Evolutionary conservation across 305 asterid genomes (phyloP), one percentile per base, ranked within the genome.

Genomic region (Salvia sclarea): DNA sequence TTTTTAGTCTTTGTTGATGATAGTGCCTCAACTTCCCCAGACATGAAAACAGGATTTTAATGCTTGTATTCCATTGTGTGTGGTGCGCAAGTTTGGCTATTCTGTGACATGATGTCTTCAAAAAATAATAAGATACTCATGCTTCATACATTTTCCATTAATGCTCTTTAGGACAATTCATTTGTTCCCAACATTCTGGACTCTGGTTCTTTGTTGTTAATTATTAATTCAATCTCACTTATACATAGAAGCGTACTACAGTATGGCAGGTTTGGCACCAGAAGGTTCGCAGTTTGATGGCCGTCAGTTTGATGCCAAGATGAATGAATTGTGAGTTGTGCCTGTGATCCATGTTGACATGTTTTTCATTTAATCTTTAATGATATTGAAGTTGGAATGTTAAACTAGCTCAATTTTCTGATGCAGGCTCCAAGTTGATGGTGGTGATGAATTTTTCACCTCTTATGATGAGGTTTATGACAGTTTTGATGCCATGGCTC

Each of bases 401-500:
- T 56, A 50, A 68, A 31, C 30, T 37, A 12, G 10, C 24, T 55
- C 40, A 6, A 16, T 60, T 71, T 64, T 70, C 60, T 62, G 31
- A n/a, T 70, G 74, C 76, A 88, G 95, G 75, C 83, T 87, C 55
- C 80, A 81, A 49, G 80, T 55, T 68, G 95, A 83, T 13, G 88
- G 61, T 28, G 80, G 30, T 63, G 83, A 20, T 14, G 89, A 85
- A 10, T 87, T 85, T 63, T 83, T 85, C 60, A 88, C 92, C 31
- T 65, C 87, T 10, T 88, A 79, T 67, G 92, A 88, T 33, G 90
- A 88, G 77, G 95, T 84, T 73, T 25, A 68, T 35, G 92, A 85
- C 1, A 88, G 79, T 58, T 88, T 88, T 74, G 90, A 88, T 78
- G 78, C 78, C 41, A 85, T 85, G 90, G 85, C 85, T 33, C 85